Conservation (phyloP, 2,329 filamentous ascomycete genomes). For the Alternaria arbusti region DNA sequence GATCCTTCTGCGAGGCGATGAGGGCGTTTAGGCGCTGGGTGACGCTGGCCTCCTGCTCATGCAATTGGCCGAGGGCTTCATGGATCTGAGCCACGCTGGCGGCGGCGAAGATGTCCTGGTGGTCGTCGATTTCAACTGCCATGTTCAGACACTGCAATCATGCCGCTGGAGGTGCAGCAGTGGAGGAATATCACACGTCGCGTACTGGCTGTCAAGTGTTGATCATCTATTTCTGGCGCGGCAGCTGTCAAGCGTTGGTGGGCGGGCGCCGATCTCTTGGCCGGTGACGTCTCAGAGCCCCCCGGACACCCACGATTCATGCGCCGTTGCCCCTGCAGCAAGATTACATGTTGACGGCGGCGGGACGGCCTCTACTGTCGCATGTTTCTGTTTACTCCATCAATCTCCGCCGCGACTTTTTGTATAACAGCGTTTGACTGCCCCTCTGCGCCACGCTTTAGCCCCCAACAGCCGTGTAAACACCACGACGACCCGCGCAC, state of each 20-base stretch:
- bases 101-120: constrained; percentile 64
- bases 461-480: constrained; percentile 6
- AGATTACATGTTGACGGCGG: constrained; percentile 12
- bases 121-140: constrained; percentile 22
- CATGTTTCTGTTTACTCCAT: neutral
- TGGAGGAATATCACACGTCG: neutral
- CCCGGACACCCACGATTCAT: neutral
- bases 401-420: neutral
- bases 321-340: constrained; percentile 12
- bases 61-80: constrained; percentile 75
- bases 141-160: constrained; percentile 18
- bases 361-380: neutral
- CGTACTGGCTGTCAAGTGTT: neutral
- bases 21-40: constrained; percentile 77
- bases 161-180: constrained; percentile 4
- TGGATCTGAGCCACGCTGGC: constrained; percentile 80
- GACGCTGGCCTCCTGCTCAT: constrained; percentile 75
- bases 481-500: constrained; percentile 7
- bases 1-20: constrained; percentile 81
- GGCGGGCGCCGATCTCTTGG: constrained; percentile 6
- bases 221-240: constrained; percentile 1
- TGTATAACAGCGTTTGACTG: neutral
- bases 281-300: constrained; percentile 8
- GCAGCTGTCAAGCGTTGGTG: constrained; percentile 1
- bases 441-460: neutral